These are phyloP conservation scores for Letharia columbiana DNA, from an alignment of 495 filamentous ascomycete species.

Conservation along the genomic window DNA sequence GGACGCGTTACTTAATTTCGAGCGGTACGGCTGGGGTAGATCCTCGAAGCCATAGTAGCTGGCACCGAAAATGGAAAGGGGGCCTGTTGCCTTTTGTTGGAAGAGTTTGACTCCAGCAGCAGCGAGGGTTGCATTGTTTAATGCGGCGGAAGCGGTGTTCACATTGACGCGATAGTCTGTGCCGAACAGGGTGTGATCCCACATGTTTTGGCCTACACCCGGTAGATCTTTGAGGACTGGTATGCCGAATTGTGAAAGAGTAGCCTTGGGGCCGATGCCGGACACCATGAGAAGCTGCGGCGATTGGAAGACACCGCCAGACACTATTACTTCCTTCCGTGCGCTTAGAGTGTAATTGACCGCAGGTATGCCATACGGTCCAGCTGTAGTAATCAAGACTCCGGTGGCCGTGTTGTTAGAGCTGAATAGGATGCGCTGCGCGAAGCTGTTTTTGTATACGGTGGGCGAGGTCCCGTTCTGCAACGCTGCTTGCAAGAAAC, in stretches of 20 bases:
- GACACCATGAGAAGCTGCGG: constrained; percentile 46
- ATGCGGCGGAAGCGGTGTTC: constrained; percentile 23
- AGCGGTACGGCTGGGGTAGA: constrained; percentile 26
- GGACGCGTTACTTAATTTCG: constrained; percentile 14
- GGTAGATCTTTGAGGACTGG: constrained; percentile 34
- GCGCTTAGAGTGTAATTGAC: constrained; percentile 19
- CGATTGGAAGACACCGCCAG: constrained; percentile 38
- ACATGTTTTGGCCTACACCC: constrained; percentile 40
- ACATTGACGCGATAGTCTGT: constrained; percentile 35
- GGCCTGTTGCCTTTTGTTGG: constrained; percentile 20
- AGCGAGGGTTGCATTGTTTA: constrained; percentile 10
- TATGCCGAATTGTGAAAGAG: constrained; percentile 32
- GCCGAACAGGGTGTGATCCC: constrained; percentile 31
- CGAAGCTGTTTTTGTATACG: constrained; percentile 36
- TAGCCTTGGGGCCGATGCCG: constrained; percentile 37
- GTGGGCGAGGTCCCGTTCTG: constrained; percentile 20
- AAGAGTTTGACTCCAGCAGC: constrained; percentile 14
- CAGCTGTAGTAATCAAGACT: constrained; percentile 31
- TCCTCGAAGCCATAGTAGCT: constrained; percentile 35
- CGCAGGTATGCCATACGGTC: constrained; percentile 13
- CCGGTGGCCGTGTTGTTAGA: constrained; percentile 38
- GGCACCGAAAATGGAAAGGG: constrained; percentile 16
- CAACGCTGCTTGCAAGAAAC: constrained; percentile 31
- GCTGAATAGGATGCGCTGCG: constrained; percentile 37
- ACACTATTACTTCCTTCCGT: constrained; percentile 40